Evolutionary conservation across 2,329 filamentous ascomycete species (phyloP).

Genomic region (Balansia obtecta): DNA sequence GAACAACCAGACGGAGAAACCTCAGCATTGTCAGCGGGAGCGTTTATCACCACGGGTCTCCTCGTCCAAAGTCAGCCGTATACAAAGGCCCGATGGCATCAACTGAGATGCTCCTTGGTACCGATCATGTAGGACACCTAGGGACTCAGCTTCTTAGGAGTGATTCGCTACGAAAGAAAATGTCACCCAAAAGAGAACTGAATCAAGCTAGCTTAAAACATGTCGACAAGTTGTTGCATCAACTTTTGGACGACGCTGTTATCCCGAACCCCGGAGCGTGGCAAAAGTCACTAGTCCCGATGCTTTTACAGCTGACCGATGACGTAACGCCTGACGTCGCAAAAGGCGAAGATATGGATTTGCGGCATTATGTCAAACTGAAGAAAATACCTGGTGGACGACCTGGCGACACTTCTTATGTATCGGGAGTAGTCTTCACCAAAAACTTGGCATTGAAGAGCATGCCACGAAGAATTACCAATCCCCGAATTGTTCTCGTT

Average conservation of each 20-base stretch:
- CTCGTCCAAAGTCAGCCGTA: conserved; percentile 46
- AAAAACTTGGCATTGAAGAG: conserved; percentile 95
- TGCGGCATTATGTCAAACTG: conserved; percentile 91
- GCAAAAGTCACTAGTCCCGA: conserved; percentile 84
- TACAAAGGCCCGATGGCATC: conserved; percentile 44
- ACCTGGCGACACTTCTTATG: conserved; percentile 87
- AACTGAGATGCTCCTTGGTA: conserved; percentile 36
- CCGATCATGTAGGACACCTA: conserved; percentile 31
- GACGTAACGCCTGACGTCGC: conserved; percentile 91
- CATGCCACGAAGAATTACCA: conserved; percentile 77
- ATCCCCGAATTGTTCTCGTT: conserved; percentile 81
- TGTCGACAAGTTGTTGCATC: conserved; percentile 71
- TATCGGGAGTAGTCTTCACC: conserved; percentile 92
- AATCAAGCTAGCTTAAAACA: conserved; percentile 82
- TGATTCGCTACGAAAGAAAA: conserved; percentile 67
- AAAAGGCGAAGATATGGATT: conserved; percentile 88
- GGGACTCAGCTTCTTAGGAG: conserved; percentile 53
- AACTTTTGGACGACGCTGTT: conserved; percentile 65
- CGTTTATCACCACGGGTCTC: conserved; percentile 56
- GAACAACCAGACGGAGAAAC: conserved; percentile 62
- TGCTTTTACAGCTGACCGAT: conserved; percentile 80
- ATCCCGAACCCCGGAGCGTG: conserved; percentile 65
- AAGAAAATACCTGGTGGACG: conserved; percentile 90
- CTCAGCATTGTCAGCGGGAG: conserved; percentile 70
- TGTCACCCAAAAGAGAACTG: conserved; percentile 66